Base-by-base conservation (phyloP, 495 filamentous ascomycete genomes). In the Lophiotrema nucula region DNA sequence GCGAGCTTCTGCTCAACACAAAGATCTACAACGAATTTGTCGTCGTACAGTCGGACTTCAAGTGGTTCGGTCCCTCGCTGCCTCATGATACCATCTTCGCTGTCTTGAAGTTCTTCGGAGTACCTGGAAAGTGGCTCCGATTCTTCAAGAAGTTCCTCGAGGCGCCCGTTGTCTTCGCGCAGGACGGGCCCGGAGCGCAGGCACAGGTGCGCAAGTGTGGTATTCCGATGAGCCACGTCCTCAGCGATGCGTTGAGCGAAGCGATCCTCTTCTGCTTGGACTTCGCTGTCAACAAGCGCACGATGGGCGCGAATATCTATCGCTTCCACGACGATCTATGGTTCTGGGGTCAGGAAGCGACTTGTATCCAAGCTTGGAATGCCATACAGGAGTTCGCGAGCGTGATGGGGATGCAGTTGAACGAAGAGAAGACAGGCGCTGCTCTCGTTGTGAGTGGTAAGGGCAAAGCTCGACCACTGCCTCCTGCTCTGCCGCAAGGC, bases 241-340 rank as follows among this genome's bases (percentile, higher is more conserved):
- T 70, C 19, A 69, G 63, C 28, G 66, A 70, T 41, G 53, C 55
- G 10, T 45, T 70, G 13, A 46, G 59, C 27, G 68, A 70, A 39
- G 59, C 61, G 6, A 42, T 67, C 12, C 53, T 70, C 4, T 70
- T 69, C 54, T 69, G 63, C 33, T 57, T 69, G 4, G 68, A 70
- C 37, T 70, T 64, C 56, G 55, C 64, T 0, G 55, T 70, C 43
- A 70, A 70, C 37, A 54, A 65, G 48, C 39, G 44, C n/a, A 70
- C 68, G 4, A 22, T 60, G 6, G 68, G 68, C 12, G 56, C 55
- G 18, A 64, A 60, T 37, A 35, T 70, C 22, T 58, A 67, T 27
- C 53, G 68, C 19, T 53, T 70, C 21, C 67, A 69, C 43, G 67
- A 70, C 33, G 68, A 70, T 39, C 31, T 70, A n/a, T 70, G 68